A percentile compares a stretch with the other conserved stretches of the same genome.
Conservation (phyloP, 2,329 filamentous ascomycete genomes). For the Phaeoacremonium minimum region DNA sequence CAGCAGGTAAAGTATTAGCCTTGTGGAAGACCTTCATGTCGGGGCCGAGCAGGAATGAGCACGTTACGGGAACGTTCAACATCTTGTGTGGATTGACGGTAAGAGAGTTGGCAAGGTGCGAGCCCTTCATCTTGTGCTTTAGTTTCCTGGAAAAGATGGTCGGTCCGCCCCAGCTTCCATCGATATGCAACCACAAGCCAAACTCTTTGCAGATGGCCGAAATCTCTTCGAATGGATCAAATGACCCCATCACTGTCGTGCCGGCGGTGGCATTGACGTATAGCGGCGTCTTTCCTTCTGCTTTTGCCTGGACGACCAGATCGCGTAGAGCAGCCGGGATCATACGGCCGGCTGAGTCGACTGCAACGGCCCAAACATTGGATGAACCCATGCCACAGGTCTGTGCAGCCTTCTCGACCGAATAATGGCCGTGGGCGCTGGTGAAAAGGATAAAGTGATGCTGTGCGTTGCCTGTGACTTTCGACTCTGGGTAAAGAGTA, state of each 20-base stretch:
- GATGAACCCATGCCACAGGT: slow-evolving; percentile 77
- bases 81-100: slow-evolving; percentile 97
- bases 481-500: slow-evolving; percentile 75
- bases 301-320: slow-evolving; percentile 56
- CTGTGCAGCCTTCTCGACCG: slow-evolving; percentile 89
- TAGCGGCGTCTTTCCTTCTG: slow-evolving; percentile 73
- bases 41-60: slow-evolving; percentile 77
- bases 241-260: slow-evolving; percentile 88
- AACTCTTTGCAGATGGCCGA: slow-evolving; percentile 65
- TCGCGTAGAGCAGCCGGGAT: slow-evolving; percentile 58
- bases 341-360: slow-evolving; percentile 73
- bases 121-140: slow-evolving; percentile 54
- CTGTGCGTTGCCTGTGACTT: slow-evolving; percentile 62
- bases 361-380: slow-evolving; percentile 68
- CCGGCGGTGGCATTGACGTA: slow-evolving; percentile 96
- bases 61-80: slow-evolving; percentile 87
- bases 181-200: slow-evolving; percentile 86
- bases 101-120: slow-evolving; percentile 72
- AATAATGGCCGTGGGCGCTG: slow-evolving; percentile 87
- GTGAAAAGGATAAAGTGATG: slow-evolving; percentile 80
- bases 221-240: slow-evolving; percentile 72
- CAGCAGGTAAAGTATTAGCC: slow-evolving; percentile 82
- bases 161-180: slow-evolving; percentile 85
- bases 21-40: slow-evolving; percentile 74
- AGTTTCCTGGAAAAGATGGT: slow-evolving; percentile 72